A percentile compares a stretch with the other conserved stretches of the same genome.
These are phyloP conservation scores for Dactylonectria estremocensis DNA, from an alignment of 2,329 filamentous ascomycete genomes.

Conservation along the genomic window DNA sequence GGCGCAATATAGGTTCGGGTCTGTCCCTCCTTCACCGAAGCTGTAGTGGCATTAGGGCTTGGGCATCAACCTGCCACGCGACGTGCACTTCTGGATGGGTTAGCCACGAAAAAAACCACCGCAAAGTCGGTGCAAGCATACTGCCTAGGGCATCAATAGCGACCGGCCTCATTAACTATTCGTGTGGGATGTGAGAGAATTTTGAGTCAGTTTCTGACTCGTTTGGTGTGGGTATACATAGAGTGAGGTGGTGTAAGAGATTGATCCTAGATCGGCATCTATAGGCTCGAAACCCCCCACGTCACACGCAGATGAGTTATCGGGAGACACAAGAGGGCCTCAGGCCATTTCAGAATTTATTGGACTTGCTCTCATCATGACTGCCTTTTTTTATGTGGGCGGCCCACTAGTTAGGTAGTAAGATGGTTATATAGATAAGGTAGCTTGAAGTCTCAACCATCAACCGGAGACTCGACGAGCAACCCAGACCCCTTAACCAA, in stretches of 20 bases:
- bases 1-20: constrained; percentile 64
- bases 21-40: constrained; percentile 44
- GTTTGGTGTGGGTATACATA: neutral
- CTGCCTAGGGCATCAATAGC: neutral
- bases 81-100: neutral
- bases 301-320: neutral
- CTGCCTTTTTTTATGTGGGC: neutral
- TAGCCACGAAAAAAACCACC: neutral
- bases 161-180: neutral
- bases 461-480: neutral
- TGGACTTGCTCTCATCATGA: neutral
- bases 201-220: neutral
- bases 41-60: constrained; percentile 19
- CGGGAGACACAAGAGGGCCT: neutral
- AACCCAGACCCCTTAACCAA: constrained; percentile 64
- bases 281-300: neutral
- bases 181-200: neutral
- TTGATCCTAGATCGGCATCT: neutral
- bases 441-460: neutral
- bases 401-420: neutral
- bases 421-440: neutral
- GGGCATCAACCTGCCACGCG: constrained; percentile 10
- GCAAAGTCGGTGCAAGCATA: neutral
- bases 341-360: neutral
- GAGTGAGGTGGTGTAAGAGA: neutral